Percentiles rank a stretch among this genome's conserved stretches.
Evolutionary conservation across 1,284 basidiomycete genomes (phyloP).

Genomic region (Tremellales sp.): DNA sequence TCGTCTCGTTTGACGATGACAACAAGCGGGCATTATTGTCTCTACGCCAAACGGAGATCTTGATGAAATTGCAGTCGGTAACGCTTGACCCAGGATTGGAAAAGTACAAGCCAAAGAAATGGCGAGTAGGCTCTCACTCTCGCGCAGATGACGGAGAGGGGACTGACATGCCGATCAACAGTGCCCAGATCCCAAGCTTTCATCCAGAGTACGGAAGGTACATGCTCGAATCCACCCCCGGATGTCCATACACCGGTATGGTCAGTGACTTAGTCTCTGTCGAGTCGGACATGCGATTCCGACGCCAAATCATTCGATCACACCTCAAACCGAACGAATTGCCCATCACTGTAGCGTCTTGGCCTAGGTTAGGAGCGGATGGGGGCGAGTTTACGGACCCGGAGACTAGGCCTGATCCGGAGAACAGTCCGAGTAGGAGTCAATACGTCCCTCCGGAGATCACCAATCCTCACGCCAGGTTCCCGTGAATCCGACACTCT

Average conservation of each 20-base stretch:
- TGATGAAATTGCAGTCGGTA: constrained; percentile 70
- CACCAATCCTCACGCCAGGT: constrained; percentile 94
- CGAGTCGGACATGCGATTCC: constrained; percentile 89
- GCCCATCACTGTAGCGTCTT: constrained; percentile 92
- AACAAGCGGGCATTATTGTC: constrained; percentile 78
- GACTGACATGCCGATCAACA: constrained; percentile 34
- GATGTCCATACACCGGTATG: constrained; percentile 84
- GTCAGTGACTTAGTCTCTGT: constrained; percentile 82
- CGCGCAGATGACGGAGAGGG: not conserved
- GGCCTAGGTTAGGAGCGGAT: constrained; percentile 82
- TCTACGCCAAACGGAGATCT: constrained; percentile 88
- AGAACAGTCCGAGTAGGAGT: constrained; percentile 69
- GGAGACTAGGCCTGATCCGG: constrained; percentile 68
- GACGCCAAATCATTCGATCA: constrained; percentile 76
- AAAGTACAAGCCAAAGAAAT: constrained; percentile 47
- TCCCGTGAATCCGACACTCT: constrained; percentile 65
- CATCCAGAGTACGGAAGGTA: constrained; percentile 98
- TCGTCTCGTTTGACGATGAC: constrained; percentile 77
- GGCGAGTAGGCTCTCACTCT: constrained; percentile 17
- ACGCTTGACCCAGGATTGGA: constrained; percentile 62
- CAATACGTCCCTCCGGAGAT: constrained; percentile 93
- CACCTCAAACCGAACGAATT: constrained; percentile 82
- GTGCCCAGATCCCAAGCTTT: constrained; percentile 79
- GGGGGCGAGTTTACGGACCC: constrained; percentile 87
- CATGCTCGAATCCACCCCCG: constrained; percentile 98